These are phyloP conservation scores for Claviceps paspali DNA, from an alignment of 2,329 filamentous ascomycete species.

Conservation along the genomic window DNA sequence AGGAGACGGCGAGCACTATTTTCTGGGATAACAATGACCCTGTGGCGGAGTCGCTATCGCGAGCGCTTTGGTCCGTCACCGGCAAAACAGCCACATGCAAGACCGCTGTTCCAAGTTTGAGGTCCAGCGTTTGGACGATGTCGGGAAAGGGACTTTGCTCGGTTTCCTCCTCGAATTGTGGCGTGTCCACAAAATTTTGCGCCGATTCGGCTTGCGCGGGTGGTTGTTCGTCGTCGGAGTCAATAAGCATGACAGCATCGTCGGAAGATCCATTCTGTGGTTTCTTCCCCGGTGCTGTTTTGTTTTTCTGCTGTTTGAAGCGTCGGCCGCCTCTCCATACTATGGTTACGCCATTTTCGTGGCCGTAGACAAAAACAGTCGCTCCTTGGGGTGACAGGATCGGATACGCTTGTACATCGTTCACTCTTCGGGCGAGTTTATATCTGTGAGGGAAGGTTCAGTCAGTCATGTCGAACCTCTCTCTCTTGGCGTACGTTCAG, in stretches of 20 bases:
- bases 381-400: slow-evolving; percentile 47
- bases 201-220: slow-evolving; percentile 17
- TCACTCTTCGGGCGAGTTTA: slow-evolving; percentile 39
- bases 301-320: slow-evolving; percentile 33
- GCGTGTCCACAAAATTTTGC: slow-evolving; percentile 32
- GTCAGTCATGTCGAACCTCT: neutral
- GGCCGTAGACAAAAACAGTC: slow-evolving; percentile 46
- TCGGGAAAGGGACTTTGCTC: slow-evolving; percentile 37
- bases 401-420: slow-evolving; percentile 46
- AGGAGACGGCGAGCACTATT: slow-evolving; percentile 47
- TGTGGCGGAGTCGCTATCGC: slow-evolving; percentile 31
- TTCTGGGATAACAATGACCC: slow-evolving; percentile 36
- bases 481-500: neutral
- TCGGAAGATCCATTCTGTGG: slow-evolving; percentile 36
- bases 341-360: slow-evolving; percentile 46
- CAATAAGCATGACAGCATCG: slow-evolving; percentile 45
- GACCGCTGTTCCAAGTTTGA: slow-evolving; percentile 41
- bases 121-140: slow-evolving; percentile 43
- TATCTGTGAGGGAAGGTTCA: slow-evolving; percentile 29
- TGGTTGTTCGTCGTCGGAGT: slow-evolving; percentile 44
- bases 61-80: slow-evolving; percentile 27
- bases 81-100: slow-evolving; percentile 41
- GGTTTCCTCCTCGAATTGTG: slow-evolving; percentile 40
- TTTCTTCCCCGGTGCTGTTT: slow-evolving; percentile 22
- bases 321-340: slow-evolving; percentile 47